These are phyloP conservation scores for Biscogniauxia marginata DNA, from an alignment of 2,329 filamentous ascomycete genomes.

Conservation along the genomic window DNA sequence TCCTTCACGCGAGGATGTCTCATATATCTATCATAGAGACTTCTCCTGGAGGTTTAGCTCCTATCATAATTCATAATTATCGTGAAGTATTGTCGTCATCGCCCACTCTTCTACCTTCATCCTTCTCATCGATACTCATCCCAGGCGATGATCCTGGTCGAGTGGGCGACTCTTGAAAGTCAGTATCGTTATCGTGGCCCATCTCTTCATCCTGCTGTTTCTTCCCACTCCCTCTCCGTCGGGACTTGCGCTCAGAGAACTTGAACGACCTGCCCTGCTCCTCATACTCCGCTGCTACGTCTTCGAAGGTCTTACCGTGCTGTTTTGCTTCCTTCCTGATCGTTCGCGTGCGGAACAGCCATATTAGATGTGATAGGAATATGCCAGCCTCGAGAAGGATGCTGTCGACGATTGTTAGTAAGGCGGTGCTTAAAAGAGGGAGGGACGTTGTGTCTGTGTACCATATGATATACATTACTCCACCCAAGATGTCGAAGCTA, in stretches of 20 bases:
- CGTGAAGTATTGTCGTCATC: neutral
- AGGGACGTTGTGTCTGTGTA: slow-evolving; percentile 37
- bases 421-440: neutral
- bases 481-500: slow-evolving; percentile 60
- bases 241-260: slow-evolving; percentile 35
- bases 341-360: slow-evolving; percentile 54
- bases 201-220: slow-evolving; percentile 14
- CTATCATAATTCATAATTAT: neutral
- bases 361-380: slow-evolving; percentile 57
- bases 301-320: slow-evolving; percentile 54
- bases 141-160: neutral
- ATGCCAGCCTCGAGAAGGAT: slow-evolving; percentile 59
- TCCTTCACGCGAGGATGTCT: no score
- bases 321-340: slow-evolving; percentile 51
- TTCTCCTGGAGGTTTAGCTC: neutral
- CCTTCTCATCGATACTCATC: neutral
- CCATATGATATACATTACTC: slow-evolving; percentile 60
- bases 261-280: slow-evolving; percentile 33
- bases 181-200: neutral
- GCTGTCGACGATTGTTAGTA: slow-evolving; percentile 33
- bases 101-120: neutral
- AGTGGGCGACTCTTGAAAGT: neutral
- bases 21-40: neutral
- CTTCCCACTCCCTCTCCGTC: slow-evolving; percentile 6
- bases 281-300: slow-evolving; percentile 41